Base-by-base conservation (phyloP, 352 stramenopile species). In the Globisporangium spinosum region DNA sequence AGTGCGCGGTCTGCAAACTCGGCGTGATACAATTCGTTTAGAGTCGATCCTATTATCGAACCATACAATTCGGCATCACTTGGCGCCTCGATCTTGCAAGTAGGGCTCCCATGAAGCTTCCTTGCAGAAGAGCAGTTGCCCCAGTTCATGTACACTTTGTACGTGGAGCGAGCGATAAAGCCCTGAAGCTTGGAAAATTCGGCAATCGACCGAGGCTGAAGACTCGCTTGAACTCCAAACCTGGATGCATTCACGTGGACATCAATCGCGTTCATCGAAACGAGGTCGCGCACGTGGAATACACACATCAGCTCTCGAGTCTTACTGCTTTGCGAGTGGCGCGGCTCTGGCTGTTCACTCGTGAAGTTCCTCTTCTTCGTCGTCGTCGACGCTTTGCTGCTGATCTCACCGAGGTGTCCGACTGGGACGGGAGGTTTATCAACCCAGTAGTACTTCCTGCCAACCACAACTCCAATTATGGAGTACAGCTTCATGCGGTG, bases 61-160 rank as follows among this genome's bases (percentile, higher is more conserved):
- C 72, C 69, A 23, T 83, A 84, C 9, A 91, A 54, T 22, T 79
- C 65, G 0, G 70, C 61, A 3, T 89, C 66, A 5, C 53, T 58
- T 55, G 65, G 63, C 7, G 25, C 43, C 35, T 68, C 38, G 35
- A 43, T n/a, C 6, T 29, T 38, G 23, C 34, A 38, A 6, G 12
- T 29, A 22, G 12, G 29, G 13, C 15, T 51, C 15, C 17, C 35
- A 29, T 43, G 54, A 10, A 65, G 69, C 23, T 20, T 32, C 23
- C 72, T 65, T 8, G 65, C 70, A 67, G 65, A 62, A 49, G 77
- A 80, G 15, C 65, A 64, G 38, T 77, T 67, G 43, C 74, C 72
- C 85, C 83, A 94, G 15, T 73, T 87, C 57, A 92, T 38, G 59
- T 79, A 92, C 1, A 83, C 71, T 53, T 89, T 91, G 72, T 82